Conservation (phyloP, 2,329 filamentous ascomycete genomes). For the Sclerotinia sclerotiorum region DNA sequence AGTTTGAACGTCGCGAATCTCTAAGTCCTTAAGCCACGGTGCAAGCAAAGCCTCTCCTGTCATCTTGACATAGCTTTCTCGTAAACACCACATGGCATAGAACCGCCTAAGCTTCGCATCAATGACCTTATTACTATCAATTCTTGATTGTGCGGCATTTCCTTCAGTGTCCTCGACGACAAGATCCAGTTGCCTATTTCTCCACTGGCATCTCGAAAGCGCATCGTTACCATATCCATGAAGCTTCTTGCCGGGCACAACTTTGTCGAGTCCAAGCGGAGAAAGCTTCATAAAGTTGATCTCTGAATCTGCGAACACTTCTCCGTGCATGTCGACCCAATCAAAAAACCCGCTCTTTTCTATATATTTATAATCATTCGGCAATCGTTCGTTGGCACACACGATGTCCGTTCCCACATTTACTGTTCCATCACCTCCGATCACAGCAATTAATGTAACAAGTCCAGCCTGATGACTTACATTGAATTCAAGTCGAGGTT, state of each 20-base stretch:
- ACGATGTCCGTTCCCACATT: slow-evolving; percentile 75
- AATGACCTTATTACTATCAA: slow-evolving; percentile 43
- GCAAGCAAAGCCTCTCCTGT: slow-evolving; percentile 76
- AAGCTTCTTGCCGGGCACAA: slow-evolving; percentile 21
- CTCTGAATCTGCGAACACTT: slow-evolving; percentile 67
- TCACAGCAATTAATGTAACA: slow-evolving; percentile 61
- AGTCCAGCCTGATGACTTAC: slow-evolving; percentile 76
- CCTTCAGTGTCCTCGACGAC: slow-evolving; percentile 22
- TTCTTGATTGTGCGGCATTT: slow-evolving; percentile 30
- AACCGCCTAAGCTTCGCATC: slow-evolving; percentile 68
- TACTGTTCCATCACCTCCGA: slow-evolving; percentile 35
- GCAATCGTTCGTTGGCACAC: slow-evolving; percentile 67
- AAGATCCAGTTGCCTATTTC: slow-evolving; percentile 29
- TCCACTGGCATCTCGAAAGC: slow-evolving; percentile 35
- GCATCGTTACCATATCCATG: slow-evolving; percentile 28
- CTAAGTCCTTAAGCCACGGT: slow-evolving; percentile 67
- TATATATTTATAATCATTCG: slow-evolving; percentile 60
- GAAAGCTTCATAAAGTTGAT: slow-evolving; percentile 57
- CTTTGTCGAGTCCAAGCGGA: slow-evolving; percentile 26
- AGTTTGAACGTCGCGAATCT: slow-evolving; percentile 59
- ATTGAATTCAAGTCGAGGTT: slow-evolving; percentile 60
- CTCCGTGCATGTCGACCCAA: slow-evolving; percentile 71
- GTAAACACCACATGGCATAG: slow-evolving; percentile 76
- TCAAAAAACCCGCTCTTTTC: slow-evolving; percentile 58
- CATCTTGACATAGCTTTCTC: slow-evolving; percentile 82